Percentiles rank a stretch among this genome's conserved stretches.
These are phyloP conservation scores for Eucalyptus rudis DNA, from an alignment of 345 rosid genomes.

Conservation along the genomic window DNA sequence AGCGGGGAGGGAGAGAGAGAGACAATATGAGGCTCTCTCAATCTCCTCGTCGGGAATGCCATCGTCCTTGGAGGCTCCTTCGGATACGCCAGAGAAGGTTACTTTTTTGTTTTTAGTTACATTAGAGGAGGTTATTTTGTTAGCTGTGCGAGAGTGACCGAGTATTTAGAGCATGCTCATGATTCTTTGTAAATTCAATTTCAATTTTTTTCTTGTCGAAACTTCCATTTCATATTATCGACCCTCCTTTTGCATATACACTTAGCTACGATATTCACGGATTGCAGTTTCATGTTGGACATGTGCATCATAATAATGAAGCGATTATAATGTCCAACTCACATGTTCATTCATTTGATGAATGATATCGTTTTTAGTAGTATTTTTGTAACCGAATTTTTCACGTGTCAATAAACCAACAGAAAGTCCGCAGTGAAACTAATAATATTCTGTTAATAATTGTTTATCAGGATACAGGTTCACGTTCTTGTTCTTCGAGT, in stretches of 20 bases:
- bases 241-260: not conserved
- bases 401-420: too few species aligned
- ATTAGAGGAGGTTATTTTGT: not conserved
- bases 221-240: not conserved
- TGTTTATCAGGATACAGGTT: too few species aligned
- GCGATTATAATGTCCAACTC: not conserved
- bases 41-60: not conserved
- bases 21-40: not conserved
- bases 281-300: not conserved
- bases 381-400: too few species aligned
- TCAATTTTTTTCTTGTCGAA: too few species aligned
- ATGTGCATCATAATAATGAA: not conserved
- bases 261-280: not conserved
- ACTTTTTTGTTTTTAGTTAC: not conserved
- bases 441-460: too few species aligned
- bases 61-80: not conserved
- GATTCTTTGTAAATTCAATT: not conserved
- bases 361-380: not conserved
- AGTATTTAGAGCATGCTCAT: not conserved
- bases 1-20: not conserved
- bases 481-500: too few species aligned
- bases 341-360: not conserved
- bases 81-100: not conserved
- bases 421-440: too few species aligned
- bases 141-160: not conserved